Evolutionary conservation across 1,139 yeast species (phyloP).

Genomic region (Geotrichum bryndzae): DNA sequence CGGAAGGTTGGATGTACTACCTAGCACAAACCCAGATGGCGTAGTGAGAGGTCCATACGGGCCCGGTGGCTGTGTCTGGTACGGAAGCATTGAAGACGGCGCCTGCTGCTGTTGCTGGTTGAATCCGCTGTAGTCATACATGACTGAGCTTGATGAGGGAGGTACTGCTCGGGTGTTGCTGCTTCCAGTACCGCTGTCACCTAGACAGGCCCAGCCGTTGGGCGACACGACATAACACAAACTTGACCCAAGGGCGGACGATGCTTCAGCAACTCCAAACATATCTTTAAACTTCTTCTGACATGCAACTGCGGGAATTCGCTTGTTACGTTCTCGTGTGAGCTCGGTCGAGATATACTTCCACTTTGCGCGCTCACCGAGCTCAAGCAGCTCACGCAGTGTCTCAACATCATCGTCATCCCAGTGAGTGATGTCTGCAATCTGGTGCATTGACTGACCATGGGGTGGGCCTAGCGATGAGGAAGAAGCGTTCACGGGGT

Average conservation of each 20-base stretch:
- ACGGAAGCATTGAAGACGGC: neutral
- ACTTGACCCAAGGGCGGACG: constrained; percentile 37
- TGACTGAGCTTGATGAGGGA: neutral
- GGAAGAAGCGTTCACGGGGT: neutral
- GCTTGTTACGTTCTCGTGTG: constrained; percentile 29
- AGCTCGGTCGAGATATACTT: constrained; percentile 37
- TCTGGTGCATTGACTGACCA: neutral
- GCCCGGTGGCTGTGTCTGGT: neutral
- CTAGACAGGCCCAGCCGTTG: constrained; percentile 37
- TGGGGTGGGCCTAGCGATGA: neutral
- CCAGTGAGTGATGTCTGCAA: constrained; percentile 26
- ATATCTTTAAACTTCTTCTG: constrained; percentile 39
- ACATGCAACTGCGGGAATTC: constrained; percentile 41
- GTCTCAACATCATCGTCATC: constrained; percentile 35
- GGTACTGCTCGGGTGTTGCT: neutral
- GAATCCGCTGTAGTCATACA: neutral
- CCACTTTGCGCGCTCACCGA: constrained; percentile 42
- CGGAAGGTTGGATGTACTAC: neutral
- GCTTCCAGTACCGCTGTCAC: neutral
- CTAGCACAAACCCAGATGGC: constrained; percentile 2
- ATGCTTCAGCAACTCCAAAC: constrained; percentile 39
- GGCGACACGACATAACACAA: constrained; percentile 39
- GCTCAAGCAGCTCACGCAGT: constrained; percentile 34
- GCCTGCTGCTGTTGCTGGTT: constrained; percentile 3
- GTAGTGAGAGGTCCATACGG: constrained; percentile 7